Base-by-base conservation (phyloP, 768 basidiomycete genomes). In the Tricholoma terreum region DNA sequence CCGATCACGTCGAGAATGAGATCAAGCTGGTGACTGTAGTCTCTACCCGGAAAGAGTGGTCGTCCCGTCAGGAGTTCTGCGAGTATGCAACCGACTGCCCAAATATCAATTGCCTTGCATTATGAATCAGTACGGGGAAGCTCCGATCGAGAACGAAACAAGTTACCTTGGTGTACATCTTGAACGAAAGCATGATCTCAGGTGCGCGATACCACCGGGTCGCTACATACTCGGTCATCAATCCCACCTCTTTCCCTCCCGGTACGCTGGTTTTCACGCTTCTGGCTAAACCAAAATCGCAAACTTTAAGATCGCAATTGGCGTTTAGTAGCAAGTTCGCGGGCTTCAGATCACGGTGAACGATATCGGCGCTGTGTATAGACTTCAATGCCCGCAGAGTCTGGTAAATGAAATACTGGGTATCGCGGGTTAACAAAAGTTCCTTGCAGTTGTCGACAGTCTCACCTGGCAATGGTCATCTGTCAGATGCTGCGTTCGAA, bases 111-210 rank as follows among this genome's bases (percentile, higher is more conserved):
- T n/a, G 90, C 90, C 82, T 84, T 58, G 51, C 42, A 54, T 53
- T 43, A 36, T 35, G 46, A 55, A 49, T 56, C 52, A 52, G 27
- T 30, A 35, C 50, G 11, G 52, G 15, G 5, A 9, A 8, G 22
- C 17, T 43, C 43, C 19, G 30, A 15, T 43, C 4, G 10, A 40
- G 12, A 57, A 54, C 43, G 52, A 27, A 45, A 27, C 24, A 43
- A 34, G 72, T 51, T 56, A 82, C 88, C 76, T 94, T 94, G 48
- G 94, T 96, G 76, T 99, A 99, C 73, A 97, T 90, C 71, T 97
- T 96, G 83, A 98, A 98, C 11, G 94, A 97, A 54, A 98, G 80
- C 97, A 98, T 99, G 76, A 99, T 95, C 72, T 99, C 97, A 0
- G 97, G 97, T 0, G 97, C 97, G 38, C 97, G 86, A 68, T 98